phyloP scores from a whole-genome alignment of 2,329 filamentous ascomycete species.

The Magnaporthiopsis rhizophila region DNA sequence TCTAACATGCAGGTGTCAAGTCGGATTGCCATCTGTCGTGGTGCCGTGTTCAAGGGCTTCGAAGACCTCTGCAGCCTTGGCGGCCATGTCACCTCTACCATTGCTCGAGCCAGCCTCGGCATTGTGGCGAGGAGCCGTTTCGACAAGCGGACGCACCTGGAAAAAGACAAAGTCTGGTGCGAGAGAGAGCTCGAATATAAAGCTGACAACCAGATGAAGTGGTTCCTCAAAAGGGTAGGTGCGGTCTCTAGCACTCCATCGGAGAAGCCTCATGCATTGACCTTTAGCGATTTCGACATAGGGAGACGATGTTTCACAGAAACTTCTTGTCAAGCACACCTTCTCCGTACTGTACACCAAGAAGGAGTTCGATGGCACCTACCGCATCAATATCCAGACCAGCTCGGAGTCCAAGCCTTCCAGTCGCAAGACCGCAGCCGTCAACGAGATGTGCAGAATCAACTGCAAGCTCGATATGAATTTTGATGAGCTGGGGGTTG shows the following conservation, averaged over 20 bases:
- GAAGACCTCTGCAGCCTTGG: neutral
- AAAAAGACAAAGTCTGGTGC: constrained; percentile 7
- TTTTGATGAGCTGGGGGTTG: neutral
- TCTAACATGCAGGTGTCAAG: constrained; percentile 4
- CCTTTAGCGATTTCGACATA: neutral
- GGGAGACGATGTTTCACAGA: neutral
- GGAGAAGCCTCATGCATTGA: neutral
- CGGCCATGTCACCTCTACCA: constrained; percentile 8
- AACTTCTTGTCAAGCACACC: neutral
- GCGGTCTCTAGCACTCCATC: neutral
- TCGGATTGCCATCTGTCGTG: constrained; percentile 16
- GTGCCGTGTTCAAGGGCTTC: constrained; percentile 13
- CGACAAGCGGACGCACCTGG: too few species aligned
- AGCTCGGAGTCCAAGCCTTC: neutral
- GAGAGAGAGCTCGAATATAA: neutral
- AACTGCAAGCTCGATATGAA: neutral
- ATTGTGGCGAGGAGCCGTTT: too few species aligned
- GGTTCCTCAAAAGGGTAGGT: constrained; percentile 13
- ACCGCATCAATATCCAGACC: neutral
- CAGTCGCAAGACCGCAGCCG: neutral
- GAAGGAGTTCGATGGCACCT: neutral
- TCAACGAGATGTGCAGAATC: neutral
- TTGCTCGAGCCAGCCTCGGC: constrained; percentile 14
- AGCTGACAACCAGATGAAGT: constrained; percentile 13
- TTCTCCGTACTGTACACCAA: neutral